These are phyloP conservation scores for Eustoma russellianum DNA, from an alignment of 257 asterid genomes.

Conservation along the genomic window DNA sequence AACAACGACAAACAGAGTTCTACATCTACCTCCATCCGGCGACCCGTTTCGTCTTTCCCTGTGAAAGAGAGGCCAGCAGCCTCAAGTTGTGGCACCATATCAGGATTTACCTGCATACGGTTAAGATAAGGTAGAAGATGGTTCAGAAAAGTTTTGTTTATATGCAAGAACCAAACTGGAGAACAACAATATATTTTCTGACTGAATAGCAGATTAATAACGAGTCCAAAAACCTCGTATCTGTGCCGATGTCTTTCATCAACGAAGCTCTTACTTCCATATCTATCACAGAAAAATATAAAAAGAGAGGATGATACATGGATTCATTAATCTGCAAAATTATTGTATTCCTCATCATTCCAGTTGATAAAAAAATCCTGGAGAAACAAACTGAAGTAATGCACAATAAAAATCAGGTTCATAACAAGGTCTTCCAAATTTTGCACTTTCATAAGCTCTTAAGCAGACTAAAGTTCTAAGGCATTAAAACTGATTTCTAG, in stretches of 20 bases:
- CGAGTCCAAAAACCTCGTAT: constrained; percentile 58
- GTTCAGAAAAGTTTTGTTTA: not conserved
- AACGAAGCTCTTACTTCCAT: constrained; percentile 41
- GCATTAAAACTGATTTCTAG: no score
- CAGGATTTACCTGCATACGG: constrained; percentile 35
- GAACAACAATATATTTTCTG: no score
- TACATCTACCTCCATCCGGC: constrained; percentile 34
- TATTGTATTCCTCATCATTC: no score
- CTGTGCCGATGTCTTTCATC: constrained; percentile 98
- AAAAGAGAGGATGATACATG: not conserved
- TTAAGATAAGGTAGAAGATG: not conserved
- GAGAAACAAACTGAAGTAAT: no score
- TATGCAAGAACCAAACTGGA: not conserved
- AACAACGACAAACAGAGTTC: not conserved
- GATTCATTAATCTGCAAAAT: not conserved
- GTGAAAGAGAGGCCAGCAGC: constrained; percentile 38
- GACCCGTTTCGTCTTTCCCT: constrained; percentile 40
- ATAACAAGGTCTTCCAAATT: no score
- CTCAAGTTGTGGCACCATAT: constrained; percentile 32
- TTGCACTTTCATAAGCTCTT: no score
- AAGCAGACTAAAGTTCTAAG: no score
- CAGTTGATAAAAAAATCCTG: no score
- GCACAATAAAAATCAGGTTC: no score
- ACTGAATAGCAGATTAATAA: no score
- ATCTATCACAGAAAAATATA: constrained; percentile 28